Base-by-base conservation (phyloP, 2,329 filamentous ascomycete species). In the Paecilomyces variotii region DNA sequence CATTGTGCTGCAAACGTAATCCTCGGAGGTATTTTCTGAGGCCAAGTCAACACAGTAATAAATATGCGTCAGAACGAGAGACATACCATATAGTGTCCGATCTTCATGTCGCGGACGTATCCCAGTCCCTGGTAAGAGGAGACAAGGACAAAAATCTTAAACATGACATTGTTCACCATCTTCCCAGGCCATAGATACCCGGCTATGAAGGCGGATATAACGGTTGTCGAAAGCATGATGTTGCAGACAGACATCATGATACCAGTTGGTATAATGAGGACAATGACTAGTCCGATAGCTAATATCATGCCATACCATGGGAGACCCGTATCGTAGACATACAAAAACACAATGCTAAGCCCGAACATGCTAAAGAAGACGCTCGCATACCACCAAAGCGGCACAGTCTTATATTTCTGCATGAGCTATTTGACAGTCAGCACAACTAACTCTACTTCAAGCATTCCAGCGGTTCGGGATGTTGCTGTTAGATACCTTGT, bases 301-400 rank as follows among this genome's bases (percentile, higher is more conserved):
- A 65, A 55, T 19, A 64, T 58, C 28, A 64, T 45, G 9, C 62
- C 63, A 53, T 63, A 64, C 63, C 63, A 65, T 2, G 58, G 59
- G n/a, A 56, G 50, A 10, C 25, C 50, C 25, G 50, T 52, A 25
- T 52, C 27, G 25, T 52, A 52, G 24, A 52, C 53, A 28, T 60
- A 60, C 24, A 60, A 53, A n/a, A 60, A 60, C 6, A 56, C 75
- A 3, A 80, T 66, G 1, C 74, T 74, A 2, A 81, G 63, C 1
- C 68, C 76, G 30, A 82, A 71, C 65, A 79, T 78, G 54, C 76
- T 25, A 3, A 69, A 59, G 56, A 80, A 78, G 19, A 79, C 70
- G 30, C 60, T 56, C 1, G 68, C 59, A 57, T 80, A 83, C 80
- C 80, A 83, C 78, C 78, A 82, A 51, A 76, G 73, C 2, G 81